A percentile compares a stretch with the other conserved stretches of the same genome.
These are phyloP conservation scores for Plasmodium coatneyi DNA, from an alignment of 169 alveolate species.

Conservation along the genomic window DNA sequence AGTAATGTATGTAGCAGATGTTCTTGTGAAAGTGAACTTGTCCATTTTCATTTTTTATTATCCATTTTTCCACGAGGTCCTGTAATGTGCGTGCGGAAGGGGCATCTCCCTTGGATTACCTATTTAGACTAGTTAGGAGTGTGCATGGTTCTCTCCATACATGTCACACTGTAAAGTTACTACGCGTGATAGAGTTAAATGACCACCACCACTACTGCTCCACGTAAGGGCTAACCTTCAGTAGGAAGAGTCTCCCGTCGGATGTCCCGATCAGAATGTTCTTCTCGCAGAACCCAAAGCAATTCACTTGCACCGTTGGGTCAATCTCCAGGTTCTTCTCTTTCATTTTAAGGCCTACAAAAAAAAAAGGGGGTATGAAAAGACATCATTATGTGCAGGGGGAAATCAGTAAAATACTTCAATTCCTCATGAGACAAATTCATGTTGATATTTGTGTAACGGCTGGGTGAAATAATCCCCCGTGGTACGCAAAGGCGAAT, in stretches of 20 bases:
- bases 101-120: neutral
- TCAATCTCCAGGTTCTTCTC: slow-evolving; percentile 45
- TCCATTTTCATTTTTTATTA: neutral
- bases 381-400: neutral
- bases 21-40: neutral
- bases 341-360: slow-evolving; percentile 34
- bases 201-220: neutral
- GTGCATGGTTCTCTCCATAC: neutral
- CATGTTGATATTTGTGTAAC: neutral
- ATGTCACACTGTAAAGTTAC: neutral
- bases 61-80: slow-evolving; percentile 25
- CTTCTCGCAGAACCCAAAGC: slow-evolving; percentile 20
- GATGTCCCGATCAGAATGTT: slow-evolving; percentile 41
- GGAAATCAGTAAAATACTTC: neutral
- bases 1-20: slow-evolving; percentile 25
- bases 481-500: neutral
- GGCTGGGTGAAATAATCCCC: neutral
- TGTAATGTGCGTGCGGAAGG: neutral
- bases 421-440: too few relatives aligned
- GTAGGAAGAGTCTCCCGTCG: slow-evolving; percentile 16
- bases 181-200: neutral
- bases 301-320: slow-evolving; percentile 13
- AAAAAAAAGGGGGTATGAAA: neutral
- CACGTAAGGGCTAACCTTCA: neutral
- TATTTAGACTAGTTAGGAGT: neutral